Percentiles rank a stretch among this genome's conserved stretches.
These are phyloP conservation scores for Calycina marina DNA, from an alignment of 2,329 filamentous ascomycete genomes.

Conservation along the genomic window DNA sequence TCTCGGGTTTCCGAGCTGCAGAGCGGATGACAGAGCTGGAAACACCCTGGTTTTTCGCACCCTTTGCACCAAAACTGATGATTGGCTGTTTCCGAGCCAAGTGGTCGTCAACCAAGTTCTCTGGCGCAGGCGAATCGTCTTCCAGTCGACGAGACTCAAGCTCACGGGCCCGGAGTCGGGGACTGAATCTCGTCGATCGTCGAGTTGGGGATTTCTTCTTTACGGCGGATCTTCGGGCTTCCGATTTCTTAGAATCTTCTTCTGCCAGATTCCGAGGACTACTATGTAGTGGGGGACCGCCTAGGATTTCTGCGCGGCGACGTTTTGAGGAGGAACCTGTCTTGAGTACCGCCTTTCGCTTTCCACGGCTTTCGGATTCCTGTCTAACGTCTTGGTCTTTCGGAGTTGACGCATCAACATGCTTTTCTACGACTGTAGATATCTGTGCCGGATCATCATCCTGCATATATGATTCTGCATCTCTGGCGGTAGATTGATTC, in stretches of 20 bases:
- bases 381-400: too few species aligned
- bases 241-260: neutral
- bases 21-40: conserved; percentile 2
- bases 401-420: too few species aligned
- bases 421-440: too few species aligned
- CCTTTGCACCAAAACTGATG: conserved; percentile 11
- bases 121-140: neutral
- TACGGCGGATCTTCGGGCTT: neutral
- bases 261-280: neutral
- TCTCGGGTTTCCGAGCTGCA: neutral
- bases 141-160: neutral
- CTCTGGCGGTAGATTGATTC: too few species aligned
- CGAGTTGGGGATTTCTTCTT: neutral
- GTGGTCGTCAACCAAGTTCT: conserved; percentile 7
- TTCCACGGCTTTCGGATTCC: too few species aligned
- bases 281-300: neutral
- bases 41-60: conserved; percentile 15
- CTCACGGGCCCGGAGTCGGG: neutral
- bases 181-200: neutral
- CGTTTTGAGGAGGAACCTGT: too few species aligned
- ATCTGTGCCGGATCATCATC: too few species aligned
- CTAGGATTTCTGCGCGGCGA: neutral
- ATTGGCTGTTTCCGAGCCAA: conserved; percentile 10
- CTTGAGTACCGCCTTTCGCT: too few species aligned
- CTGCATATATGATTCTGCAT: too few species aligned